A percentile compares a stretch with the other conserved stretches of the same genome.
These are phyloP conservation scores for Allomyces javanicus DNA, from an alignment of 192 early-diverging fungal species.

Conservation along the genomic window DNA sequence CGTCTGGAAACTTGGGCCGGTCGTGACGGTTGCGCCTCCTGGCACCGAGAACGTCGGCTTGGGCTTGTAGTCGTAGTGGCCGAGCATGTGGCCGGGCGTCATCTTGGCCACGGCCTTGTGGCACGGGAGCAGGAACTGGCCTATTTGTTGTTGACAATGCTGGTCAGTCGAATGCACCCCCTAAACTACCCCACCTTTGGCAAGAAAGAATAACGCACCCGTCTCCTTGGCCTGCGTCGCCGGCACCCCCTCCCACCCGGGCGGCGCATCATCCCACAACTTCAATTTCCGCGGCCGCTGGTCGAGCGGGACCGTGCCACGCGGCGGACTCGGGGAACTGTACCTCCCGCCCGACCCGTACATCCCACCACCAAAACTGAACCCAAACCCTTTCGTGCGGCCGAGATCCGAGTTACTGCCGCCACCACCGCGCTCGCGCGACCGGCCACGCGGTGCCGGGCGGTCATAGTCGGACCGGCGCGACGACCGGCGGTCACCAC, in stretches of 20 bases:
- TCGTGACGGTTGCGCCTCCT: constrained; percentile 13
- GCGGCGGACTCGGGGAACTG: too few species aligned
- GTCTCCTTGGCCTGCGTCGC: constrained; percentile 73
- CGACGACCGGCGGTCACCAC: constrained; percentile 20
- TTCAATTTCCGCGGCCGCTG: constrained; percentile 54
- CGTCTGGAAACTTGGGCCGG: constrained; percentile 14
- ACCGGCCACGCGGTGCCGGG: constrained; percentile 14
- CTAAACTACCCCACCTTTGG: background rate
- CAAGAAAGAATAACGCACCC: constrained; percentile 22
- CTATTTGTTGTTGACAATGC: constrained; percentile 6
- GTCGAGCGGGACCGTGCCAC: constrained; percentile 46
- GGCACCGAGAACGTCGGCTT: constrained; percentile 16
- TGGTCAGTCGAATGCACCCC: constrained; percentile 11
- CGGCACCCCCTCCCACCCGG: constrained; percentile 68
- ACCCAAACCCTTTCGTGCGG: too few species aligned
- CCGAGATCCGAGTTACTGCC: constrained; percentile 13
- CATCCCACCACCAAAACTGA: too few species aligned
- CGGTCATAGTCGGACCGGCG: constrained; percentile 24
- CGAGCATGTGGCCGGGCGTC: constrained; percentile 13
- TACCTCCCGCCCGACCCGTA: too few species aligned
- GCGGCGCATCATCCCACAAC: constrained; percentile 83
- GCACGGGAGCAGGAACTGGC: constrained; percentile 32
- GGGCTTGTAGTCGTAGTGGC: constrained; percentile 28
- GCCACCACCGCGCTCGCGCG: constrained; percentile 14
- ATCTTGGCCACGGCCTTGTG: constrained; percentile 54